These are phyloP conservation scores for Penicillium coffeae DNA, from an alignment of 495 filamentous ascomycete species.

Conservation along the genomic window DNA sequence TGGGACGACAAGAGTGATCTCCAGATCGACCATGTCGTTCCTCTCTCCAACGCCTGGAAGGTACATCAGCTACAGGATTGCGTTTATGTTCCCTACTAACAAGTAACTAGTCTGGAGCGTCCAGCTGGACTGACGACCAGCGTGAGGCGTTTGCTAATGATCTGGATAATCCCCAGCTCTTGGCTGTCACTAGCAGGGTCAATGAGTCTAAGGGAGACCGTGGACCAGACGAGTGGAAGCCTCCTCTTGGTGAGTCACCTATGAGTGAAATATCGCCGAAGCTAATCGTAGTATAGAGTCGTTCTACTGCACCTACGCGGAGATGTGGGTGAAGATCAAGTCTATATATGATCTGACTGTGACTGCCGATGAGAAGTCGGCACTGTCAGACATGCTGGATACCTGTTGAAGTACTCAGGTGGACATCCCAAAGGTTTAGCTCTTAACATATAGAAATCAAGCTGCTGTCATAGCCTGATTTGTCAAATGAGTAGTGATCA, in stretches of 20 bases:
- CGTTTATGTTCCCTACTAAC: background rate
- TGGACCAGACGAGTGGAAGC: slow-evolving; percentile 71
- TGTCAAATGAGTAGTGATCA: slow-evolving; percentile 25
- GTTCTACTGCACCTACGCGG: slow-evolving; percentile 74
- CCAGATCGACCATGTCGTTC: slow-evolving; percentile 75
- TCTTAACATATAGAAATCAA: too few relatives aligned
- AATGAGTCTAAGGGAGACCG: slow-evolving; percentile 67
- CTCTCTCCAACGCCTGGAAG: slow-evolving; percentile 71
- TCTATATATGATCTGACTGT: slow-evolving; percentile 55
- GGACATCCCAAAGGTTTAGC: too few relatives aligned
- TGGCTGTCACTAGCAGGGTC: slow-evolving; percentile 71
- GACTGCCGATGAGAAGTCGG: slow-evolving; percentile 58
- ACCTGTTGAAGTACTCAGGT: too few relatives aligned
- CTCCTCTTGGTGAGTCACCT: slow-evolving; percentile 48
- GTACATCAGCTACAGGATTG: too few relatives aligned
- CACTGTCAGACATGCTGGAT: slow-evolving; percentile 59
- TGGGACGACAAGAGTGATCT: slow-evolving; percentile 65
- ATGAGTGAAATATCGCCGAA: background rate
- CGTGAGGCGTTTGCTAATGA: slow-evolving; percentile 71
- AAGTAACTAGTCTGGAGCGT: slow-evolving; percentile 36
- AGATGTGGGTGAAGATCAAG: slow-evolving; percentile 70
- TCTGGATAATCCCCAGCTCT: slow-evolving; percentile 62
- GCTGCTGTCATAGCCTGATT: too few relatives aligned
- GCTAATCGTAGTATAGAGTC: slow-evolving; percentile 28
- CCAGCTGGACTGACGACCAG: slow-evolving; percentile 54